These are phyloP conservation scores for sunflower (Helianthus annuus) DNA, from an alignment of 129 eudicot genomes.

Conservation along the genomic window DNA sequence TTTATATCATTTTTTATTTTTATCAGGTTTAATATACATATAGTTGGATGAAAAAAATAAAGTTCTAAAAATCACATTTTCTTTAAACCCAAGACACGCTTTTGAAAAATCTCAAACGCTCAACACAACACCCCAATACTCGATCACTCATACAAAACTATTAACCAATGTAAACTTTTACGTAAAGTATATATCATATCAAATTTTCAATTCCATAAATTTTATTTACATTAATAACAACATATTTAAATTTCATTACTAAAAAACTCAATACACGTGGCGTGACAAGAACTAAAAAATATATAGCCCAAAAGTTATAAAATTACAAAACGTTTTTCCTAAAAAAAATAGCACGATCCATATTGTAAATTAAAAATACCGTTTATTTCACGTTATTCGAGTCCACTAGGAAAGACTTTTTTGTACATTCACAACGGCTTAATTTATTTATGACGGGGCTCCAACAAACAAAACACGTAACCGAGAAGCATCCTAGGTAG, in stretches of 20 bases:
- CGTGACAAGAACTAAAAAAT: not conserved
- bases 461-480: slow-evolving; percentile 23
- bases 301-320: not conserved
- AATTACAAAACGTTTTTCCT: not conserved
- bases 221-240: not conserved
- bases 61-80: too few relatives aligned
- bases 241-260: not conserved
- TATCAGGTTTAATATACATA: too few relatives aligned
- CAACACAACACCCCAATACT: too few relatives aligned
- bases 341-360: not conserved
- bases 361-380: not conserved
- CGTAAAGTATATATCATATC: too few relatives aligned
- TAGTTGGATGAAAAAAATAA: too few relatives aligned
- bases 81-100: too few relatives aligned
- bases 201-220: too few relatives aligned
- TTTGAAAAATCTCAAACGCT: too few relatives aligned
- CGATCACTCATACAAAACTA: too few relatives aligned
- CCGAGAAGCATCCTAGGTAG: slow-evolving; percentile 27
- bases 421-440: slow-evolving; percentile 17
- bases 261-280: not conserved
- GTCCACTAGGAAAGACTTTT: slow-evolving; percentile 9
- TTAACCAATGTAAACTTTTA: too few relatives aligned
- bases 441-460: slow-evolving; percentile 1
- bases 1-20: too few relatives aligned
- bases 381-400: not conserved